These are phyloP conservation scores for Castanea mollissima DNA, from an alignment of 306 rosid species.

Conservation along the genomic window DNA sequence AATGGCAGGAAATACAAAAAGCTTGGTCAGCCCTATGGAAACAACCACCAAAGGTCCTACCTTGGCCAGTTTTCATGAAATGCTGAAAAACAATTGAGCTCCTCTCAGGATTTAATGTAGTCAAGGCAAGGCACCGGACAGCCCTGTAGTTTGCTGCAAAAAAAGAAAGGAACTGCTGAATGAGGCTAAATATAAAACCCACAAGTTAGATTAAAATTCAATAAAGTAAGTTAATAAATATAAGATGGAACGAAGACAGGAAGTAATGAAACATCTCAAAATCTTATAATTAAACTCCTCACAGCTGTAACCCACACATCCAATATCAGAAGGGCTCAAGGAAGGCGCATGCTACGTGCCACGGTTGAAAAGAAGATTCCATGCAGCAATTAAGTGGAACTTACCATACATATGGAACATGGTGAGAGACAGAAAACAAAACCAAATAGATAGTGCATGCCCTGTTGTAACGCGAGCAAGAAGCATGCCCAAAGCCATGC, in stretches of 20 bases:
- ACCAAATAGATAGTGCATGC: constrained; percentile 76
- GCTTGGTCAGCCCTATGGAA: neutral
- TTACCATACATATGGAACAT: constrained; percentile 85
- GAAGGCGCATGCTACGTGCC: neutral
- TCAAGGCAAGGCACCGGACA: constrained; percentile 76
- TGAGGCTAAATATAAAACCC: constrained; percentile 6
- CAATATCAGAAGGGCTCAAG: neutral
- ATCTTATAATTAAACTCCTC: neutral
- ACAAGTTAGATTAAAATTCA: neutral
- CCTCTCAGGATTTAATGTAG: constrained; percentile 77
- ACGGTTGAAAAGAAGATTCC: neutral
- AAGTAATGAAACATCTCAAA: neutral
- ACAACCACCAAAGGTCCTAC: constrained; percentile 40
- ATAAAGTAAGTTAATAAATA: neutral
- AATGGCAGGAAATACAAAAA: neutral
- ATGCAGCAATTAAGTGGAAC: constrained; percentile 16
- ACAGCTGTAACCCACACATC: neutral
- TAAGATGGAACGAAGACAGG: neutral
- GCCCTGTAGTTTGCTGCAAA: constrained; percentile 85
- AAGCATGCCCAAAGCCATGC: constrained; percentile 90
- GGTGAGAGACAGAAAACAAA: constrained; percentile 72
- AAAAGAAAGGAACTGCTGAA: neutral
- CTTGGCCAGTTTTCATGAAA: constrained; percentile 67
- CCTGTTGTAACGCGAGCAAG: constrained; percentile 75
- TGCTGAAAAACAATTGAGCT: constrained; percentile 72